Conservation (phyloP, 2,329 filamentous ascomycete genomes). For the Xylaria polymorpha region DNA sequence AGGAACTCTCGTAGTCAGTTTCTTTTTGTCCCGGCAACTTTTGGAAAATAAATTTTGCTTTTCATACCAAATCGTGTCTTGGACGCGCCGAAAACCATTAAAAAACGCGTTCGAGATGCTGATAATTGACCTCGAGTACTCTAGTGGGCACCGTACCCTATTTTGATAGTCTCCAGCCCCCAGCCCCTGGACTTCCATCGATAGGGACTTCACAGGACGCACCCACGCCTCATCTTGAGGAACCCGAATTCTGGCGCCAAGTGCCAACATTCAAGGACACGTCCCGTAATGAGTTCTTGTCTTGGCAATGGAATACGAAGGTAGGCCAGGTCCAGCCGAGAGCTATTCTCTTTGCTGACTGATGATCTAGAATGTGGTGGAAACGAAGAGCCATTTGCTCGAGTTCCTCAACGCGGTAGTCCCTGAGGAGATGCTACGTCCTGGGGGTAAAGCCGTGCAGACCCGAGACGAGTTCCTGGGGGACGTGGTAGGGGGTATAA, state of each 20-base stretch:
- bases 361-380: conserved; percentile 58
- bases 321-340: conserved; percentile 24
- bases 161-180: no score
- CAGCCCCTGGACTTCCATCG: neutral
- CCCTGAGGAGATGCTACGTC: conserved; percentile 61
- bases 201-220: neutral
- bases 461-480: conserved; percentile 64
- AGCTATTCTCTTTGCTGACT: neutral
- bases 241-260: conserved; percentile 41
- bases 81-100: neutral
- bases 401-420: conserved; percentile 63
- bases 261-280: conserved; percentile 38
- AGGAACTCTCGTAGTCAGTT: neutral
- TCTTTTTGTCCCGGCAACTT: neutral
- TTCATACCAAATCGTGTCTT: neutral
- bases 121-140: neutral
- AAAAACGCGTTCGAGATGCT: neutral
- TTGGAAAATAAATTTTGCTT: neutral
- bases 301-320: conserved; percentile 43
- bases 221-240: neutral
- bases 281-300: conserved; percentile 39
- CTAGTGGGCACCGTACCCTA: neutral
- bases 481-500: conserved; percentile 65
- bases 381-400: conserved; percentile 58
- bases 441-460: conserved; percentile 50